These are phyloP conservation scores for Phytophthora gonapodyides DNA, from an alignment of 352 stramenopile genomes.

Conservation along the genomic window DNA sequence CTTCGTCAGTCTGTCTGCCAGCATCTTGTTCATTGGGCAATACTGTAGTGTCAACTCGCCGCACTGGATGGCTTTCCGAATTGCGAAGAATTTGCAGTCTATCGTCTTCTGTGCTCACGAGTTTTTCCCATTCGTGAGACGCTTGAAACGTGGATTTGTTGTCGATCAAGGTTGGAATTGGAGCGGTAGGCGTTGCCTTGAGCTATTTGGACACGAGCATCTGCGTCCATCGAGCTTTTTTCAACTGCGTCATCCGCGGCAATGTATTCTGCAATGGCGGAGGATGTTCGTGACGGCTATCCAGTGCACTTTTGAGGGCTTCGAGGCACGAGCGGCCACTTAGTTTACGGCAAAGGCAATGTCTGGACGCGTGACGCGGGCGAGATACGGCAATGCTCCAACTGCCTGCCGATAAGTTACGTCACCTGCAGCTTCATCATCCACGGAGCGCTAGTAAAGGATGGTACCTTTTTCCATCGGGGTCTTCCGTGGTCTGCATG, in stretches of 20 bases:
- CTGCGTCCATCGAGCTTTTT: constrained; percentile 4
- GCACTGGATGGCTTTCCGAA: not conserved
- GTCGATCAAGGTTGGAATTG: constrained; percentile 15
- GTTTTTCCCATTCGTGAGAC: constrained; percentile 12
- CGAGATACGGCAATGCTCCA: constrained; percentile 3
- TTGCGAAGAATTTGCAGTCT: constrained; percentile 15
- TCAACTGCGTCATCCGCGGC: constrained; percentile 14
- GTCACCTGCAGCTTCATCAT: not conserved
- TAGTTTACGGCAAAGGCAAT: constrained; percentile 14
- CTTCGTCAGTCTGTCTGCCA: constrained; percentile 12
- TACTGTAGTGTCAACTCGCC: constrained; percentile 3
- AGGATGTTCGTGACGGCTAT: constrained; percentile 16
- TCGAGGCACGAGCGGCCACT: constrained; percentile 1
- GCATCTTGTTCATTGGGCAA: constrained; percentile 10
- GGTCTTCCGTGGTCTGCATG: constrained; percentile 3
- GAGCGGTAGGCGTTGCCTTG: not conserved
- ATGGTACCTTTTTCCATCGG: not conserved
- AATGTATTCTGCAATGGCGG: constrained; percentile 13
- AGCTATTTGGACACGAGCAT: not conserved
- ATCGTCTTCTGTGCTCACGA: constrained; percentile 15
- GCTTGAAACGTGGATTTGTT: constrained; percentile 18
- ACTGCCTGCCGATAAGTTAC: constrained; percentile 8
- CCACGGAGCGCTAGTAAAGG: not conserved
- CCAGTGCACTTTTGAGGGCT: constrained; percentile 9
- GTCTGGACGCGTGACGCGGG: constrained; percentile 7